phyloP scores from a whole-genome alignment of 345 rosid species.

The Nephelium lappaceum region DNA sequence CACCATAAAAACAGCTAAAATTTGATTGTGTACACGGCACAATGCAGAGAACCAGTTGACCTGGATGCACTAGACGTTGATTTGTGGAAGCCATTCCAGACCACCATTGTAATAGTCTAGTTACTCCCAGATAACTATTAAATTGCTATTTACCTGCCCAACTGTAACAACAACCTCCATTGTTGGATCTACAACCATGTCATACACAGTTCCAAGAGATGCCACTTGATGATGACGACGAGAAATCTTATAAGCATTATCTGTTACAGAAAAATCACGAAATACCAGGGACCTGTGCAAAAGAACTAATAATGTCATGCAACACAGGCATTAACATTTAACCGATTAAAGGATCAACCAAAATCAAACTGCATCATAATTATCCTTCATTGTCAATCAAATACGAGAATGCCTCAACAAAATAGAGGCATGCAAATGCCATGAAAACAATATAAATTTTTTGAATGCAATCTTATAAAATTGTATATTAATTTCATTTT shows the following conservation, averaged over 20 bases:
- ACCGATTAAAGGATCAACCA: conserved; percentile 1
- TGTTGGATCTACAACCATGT: conserved; percentile 76
- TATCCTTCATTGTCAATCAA: neutral
- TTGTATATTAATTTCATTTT: conserved; percentile 7
- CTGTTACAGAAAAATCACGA: conserved; percentile 53
- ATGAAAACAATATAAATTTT: conserved; percentile 7
- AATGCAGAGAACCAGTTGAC: neutral
- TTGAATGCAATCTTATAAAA: conserved; percentile 11
- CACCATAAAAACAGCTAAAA: conserved; percentile 6
- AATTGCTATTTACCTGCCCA: conserved; percentile 61
- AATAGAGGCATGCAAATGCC: conserved; percentile 3
- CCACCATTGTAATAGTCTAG: neutral
- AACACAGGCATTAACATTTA: conserved; percentile 4
- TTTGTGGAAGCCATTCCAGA: conserved; percentile 12
- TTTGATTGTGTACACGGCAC: conserved; percentile 1
- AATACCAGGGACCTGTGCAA: conserved; percentile 60
- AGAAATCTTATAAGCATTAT: conserved; percentile 38
- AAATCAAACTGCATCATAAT: conserved; percentile 2
- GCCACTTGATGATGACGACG: conserved; percentile 68
- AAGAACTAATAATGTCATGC: conserved; percentile 23
- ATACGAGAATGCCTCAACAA: conserved; percentile 4
- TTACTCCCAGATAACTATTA: conserved; percentile 8
- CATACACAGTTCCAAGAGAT: conserved; percentile 77
- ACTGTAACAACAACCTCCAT: conserved; percentile 68
- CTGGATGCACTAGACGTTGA: conserved; percentile 7